Evolutionary conservation across 805 yeast genomes (phyloP).

Genomic region (Ascoidea rubescens): DNA sequence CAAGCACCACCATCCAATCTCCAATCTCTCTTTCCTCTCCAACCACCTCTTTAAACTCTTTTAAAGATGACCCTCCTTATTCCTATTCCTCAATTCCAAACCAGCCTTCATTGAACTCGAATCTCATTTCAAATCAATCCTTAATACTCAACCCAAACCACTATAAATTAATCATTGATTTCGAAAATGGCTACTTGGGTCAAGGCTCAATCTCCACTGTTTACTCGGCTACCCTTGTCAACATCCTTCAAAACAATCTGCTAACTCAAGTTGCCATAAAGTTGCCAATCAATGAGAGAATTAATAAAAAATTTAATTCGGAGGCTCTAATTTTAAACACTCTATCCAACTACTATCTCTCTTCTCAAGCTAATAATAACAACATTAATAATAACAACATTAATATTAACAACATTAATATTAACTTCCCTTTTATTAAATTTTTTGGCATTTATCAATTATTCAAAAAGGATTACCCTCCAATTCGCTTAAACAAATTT

Average conservation of each 20-base stretch:
- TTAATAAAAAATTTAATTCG: slow-evolving; percentile 9
- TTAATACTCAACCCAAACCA: too few relatives aligned
- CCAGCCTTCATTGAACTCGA: too few relatives aligned
- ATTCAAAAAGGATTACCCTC: slow-evolving; percentile 7
- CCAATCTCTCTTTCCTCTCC: not conserved
- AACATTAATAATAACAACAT: too few relatives aligned
- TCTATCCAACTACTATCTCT: slow-evolving; percentile 4
- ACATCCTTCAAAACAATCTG: not conserved
- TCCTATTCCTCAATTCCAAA: not conserved
- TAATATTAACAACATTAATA: not conserved
- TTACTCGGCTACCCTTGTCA: slow-evolving; percentile 1
- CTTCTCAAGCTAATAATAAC: not conserved
- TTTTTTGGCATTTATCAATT: slow-evolving; percentile 11
- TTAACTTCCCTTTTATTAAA: slow-evolving; percentile 10
- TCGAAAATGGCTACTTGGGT: slow-evolving; percentile 6
- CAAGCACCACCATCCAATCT: not conserved
- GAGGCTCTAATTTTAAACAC: slow-evolving; percentile 12
- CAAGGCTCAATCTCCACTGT: slow-evolving; percentile 14
- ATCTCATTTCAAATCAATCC: not conserved
- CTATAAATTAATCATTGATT: not conserved
- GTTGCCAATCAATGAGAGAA: slow-evolving; percentile 10
- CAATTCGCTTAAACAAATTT: slow-evolving; percentile 8
- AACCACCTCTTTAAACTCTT: not conserved
- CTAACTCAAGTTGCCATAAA: slow-evolving; percentile 10
- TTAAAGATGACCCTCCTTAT: not conserved